These are phyloP conservation scores for Trichosporon ovoides DNA, from an alignment of 1,284 basidiomycete genomes.

Conservation along the genomic window DNA sequence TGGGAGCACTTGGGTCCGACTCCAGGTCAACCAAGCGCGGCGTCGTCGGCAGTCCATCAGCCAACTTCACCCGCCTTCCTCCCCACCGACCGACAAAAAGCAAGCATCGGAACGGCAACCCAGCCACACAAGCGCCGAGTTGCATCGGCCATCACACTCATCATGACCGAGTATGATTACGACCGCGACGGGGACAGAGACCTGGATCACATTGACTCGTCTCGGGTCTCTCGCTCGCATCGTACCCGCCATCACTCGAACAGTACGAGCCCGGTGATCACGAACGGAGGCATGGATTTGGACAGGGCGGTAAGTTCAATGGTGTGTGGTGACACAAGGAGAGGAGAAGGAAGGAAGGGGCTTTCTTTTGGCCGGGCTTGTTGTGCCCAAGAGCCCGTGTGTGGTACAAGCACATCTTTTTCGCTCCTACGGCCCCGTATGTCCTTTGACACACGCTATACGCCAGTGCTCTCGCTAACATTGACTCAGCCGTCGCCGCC, in stretches of 20 bases:
- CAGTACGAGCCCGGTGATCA: slow-evolving; percentile 16
- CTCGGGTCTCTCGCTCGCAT: not conserved
- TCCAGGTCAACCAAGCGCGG: no score
- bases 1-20: no score
- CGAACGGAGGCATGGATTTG: slow-evolving; percentile 12
- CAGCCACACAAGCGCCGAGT: not conserved
- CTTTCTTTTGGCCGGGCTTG: not conserved
- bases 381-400: not conserved
- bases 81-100: no score
- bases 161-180: not conserved
- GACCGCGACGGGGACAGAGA: slow-evolving; percentile 5
- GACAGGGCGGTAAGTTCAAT: slow-evolving; percentile 12
- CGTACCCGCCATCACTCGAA: slow-evolving; percentile 11
- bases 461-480: slow-evolving; percentile 2
- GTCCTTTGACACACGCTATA: slow-evolving; percentile 1
- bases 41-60: no score
- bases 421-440: not conserved
- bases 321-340: not conserved
- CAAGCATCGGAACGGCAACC: not conserved
- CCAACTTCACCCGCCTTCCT: no score
- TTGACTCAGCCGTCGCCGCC: slow-evolving; percentile 17
- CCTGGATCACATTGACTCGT: not conserved
- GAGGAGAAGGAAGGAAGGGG: no score
- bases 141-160: not conserved
- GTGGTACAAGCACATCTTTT: slow-evolving; percentile 2